phyloP scores from a whole-genome alignment of 2,329 filamentous ascomycete species.

The Aspergillus glaucus region DNA sequence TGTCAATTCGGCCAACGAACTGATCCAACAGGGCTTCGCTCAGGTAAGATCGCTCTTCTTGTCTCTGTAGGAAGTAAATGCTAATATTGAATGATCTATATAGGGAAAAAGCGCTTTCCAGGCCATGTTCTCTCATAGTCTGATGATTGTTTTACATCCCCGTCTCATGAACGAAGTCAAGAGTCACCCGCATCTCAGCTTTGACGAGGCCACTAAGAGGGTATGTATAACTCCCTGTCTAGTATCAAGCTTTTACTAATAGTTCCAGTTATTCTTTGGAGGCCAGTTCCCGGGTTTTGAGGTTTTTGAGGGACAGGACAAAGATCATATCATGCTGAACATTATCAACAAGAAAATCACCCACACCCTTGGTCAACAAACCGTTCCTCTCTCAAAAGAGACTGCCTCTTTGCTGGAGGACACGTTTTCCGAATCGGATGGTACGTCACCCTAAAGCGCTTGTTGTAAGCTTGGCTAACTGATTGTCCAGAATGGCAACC shows the following conservation, averaged over 20 bases:
- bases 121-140: constrained; percentile 15
- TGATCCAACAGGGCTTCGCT: constrained; percentile 22
- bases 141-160: constrained; percentile 25
- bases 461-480: constrained; percentile 1
- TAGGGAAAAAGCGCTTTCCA: constrained; percentile 23
- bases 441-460: constrained; percentile 11
- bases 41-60: constrained; percentile 12
- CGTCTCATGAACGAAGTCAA: constrained; percentile 28
- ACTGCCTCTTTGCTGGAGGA: constrained; percentile 18
- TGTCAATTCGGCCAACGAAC: constrained; percentile 14
- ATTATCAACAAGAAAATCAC: constrained; percentile 26
- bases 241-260: constrained; percentile 2
- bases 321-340: constrained; percentile 12
- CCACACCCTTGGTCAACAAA: constrained; percentile 23
- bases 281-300: constrained; percentile 25
- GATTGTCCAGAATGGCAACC: constrained; percentile 46
- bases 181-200: constrained; percentile 23
- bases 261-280: constrained; percentile 21
- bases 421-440: constrained; percentile 15
- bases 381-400: constrained; percentile 22
- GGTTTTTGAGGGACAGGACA: constrained; percentile 15
- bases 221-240: constrained; percentile 4
- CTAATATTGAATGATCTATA: neutral
- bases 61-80: neutral
- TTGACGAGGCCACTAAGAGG: constrained; percentile 19